Base-by-base conservation (phyloP, 257 asterid species). In the Solanum medicagineum region DNA sequence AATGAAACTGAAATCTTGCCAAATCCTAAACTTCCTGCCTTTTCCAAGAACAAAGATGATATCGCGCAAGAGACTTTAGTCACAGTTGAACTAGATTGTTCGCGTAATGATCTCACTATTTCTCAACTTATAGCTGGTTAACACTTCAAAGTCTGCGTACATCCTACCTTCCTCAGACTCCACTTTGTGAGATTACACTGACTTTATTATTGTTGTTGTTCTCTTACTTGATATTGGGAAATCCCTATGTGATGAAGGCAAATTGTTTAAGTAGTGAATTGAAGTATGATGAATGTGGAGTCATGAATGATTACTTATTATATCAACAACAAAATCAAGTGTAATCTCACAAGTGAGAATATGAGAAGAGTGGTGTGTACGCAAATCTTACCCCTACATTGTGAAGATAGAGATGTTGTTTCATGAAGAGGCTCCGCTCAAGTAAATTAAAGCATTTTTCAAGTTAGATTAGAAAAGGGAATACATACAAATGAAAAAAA, bases 21-120 rank as follows among this genome's bases (percentile, higher is more conserved):
- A 26, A 49, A 74, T 71, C 91, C 92, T 24, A 81, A 84, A 32
- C 74, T 60, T 60, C 91, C 91, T 3, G 92, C 91, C 73, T 90
- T 87, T 69, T 85, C 91, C 65, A 85, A 71, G 22, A 22, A 53
- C 6, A 45, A 5, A 68, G 83, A 73, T 1, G 17, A 62, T 83
- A 59, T 63, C 7, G 47, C 26, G n/a, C 44, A 45, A 26, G 57
- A 47, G 10, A 32, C 79, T 60, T 65, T 60, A 12, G 59, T 57
- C 87, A 8, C 82, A 85, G 1, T 2, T 60, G 85, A 66, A 57
- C 15, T 83, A 13, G 22, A 51, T 81, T 86, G 80, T 82, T 86
- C 89, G 10, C 16, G 47, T 19, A 86, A 86, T 57, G 69, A 36
- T 83, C 54, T 42, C 70, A 85, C 89, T 5, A 82, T 63, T 17